Evolutionary conservation across 352 stramenopile genomes (phyloP).

Genomic region (Globisporangium acanthophoron): DNA sequence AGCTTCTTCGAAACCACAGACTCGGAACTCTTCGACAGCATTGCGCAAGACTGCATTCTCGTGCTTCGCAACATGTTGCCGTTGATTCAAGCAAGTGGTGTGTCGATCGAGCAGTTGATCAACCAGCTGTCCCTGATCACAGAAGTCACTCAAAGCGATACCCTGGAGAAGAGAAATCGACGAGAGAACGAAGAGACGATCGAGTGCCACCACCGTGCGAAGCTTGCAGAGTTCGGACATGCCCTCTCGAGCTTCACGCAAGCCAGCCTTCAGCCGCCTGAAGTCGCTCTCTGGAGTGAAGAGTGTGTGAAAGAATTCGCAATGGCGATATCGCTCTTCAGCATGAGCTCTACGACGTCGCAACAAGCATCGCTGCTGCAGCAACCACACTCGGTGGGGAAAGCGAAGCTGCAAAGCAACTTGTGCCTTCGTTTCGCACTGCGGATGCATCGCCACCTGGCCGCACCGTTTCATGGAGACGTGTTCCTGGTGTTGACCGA

Average conservation of each 20-base stretch:
- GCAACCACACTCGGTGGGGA: background rate
- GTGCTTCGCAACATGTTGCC: slow-evolving; percentile 40
- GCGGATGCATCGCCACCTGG: slow-evolving; percentile 38
- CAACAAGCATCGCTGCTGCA: background rate
- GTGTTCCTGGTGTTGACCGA: slow-evolving; percentile 54
- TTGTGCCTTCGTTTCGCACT: slow-evolving; percentile 52
- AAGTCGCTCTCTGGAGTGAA: slow-evolving; percentile 41
- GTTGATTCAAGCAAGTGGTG: slow-evolving; percentile 22
- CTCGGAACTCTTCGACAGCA: slow-evolving; percentile 15
- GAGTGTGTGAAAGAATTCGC: slow-evolving; percentile 56
- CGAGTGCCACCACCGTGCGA: background rate
- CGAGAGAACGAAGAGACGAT: background rate
- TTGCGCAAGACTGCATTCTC: slow-evolving; percentile 39
- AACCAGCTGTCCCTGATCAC: slow-evolving; percentile 4
- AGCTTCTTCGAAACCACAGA: slow-evolving; percentile 12
- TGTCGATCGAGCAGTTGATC: slow-evolving; percentile 11
- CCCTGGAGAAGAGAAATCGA: background rate
- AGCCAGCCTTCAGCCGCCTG: slow-evolving; percentile 19
- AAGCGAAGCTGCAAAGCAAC: slow-evolving; percentile 11
- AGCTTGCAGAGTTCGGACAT: slow-evolving; percentile 17
- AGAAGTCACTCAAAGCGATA: background rate
- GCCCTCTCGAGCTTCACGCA: background rate
- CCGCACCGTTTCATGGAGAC: slow-evolving; percentile 46
- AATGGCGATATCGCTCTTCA: slow-evolving; percentile 28
- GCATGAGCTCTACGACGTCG: background rate